Evolutionary conservation across 495 filamentous ascomycete species (phyloP).

Genomic region (Neurospora tetraspora): DNA sequence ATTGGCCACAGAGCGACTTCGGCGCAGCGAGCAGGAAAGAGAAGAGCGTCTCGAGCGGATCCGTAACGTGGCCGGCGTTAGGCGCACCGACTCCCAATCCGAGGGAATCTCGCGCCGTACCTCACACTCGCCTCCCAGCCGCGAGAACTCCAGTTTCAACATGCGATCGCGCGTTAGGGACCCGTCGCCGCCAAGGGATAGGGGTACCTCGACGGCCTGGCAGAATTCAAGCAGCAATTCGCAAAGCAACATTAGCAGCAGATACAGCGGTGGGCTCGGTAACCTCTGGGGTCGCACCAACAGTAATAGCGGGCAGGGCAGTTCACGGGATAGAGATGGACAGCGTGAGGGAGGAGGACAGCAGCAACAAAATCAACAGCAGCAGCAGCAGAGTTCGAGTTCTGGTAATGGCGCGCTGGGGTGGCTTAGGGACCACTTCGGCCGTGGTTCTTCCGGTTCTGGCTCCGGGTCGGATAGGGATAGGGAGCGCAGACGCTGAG

Average conservation of each 20-base stretch:
- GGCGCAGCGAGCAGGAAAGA: constrained; percentile 11
- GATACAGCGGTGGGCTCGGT: not conserved
- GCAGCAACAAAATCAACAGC: not conserved
- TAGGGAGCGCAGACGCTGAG: constrained; percentile 6
- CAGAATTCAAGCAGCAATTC: not conserved
- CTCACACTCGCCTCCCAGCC: constrained; percentile 9
- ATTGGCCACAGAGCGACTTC: not conserved
- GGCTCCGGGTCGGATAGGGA: constrained; percentile 4
- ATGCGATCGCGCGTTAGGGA: constrained; percentile 4
- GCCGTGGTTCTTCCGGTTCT: constrained; percentile 3
- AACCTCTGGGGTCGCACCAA: not conserved
- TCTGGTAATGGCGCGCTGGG: constrained; percentile 4
- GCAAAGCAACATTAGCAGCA: not conserved
- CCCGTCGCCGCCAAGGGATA: constrained; percentile 1
- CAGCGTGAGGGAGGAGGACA: not conserved
- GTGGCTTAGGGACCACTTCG: constrained; percentile 18
- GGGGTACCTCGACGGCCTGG: not conserved
- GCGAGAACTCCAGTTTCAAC: not conserved
- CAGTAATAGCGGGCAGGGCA: not conserved
- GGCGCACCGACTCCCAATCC: not conserved
- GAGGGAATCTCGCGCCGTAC: constrained; percentile 2
- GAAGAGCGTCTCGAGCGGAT: constrained; percentile 14
- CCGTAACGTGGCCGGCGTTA: constrained; percentile 7
- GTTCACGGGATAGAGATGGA: not conserved
- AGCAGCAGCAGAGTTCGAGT: not conserved